Evolutionary conservation across 225 moss, liverwort and hornwort species (phyloP), one percentile per base, ranked within the genome.

Genomic region (Bryoerythrophyllum caledonicum): DNA sequence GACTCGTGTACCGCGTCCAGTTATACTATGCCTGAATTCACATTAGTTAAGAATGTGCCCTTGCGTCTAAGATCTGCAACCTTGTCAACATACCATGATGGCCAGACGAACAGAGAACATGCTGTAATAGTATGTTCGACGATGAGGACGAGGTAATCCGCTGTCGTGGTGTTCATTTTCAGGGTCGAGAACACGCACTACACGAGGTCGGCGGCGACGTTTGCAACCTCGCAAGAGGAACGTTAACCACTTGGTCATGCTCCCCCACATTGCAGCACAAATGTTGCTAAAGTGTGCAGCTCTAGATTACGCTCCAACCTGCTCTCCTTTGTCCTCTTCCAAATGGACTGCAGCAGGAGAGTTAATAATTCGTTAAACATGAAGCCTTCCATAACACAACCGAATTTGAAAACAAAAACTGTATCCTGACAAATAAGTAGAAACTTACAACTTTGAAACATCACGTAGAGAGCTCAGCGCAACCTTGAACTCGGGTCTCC

Each of bases 81-180:
- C 16, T 11, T 49, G 19, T 17, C 48, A 49, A 19, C 81, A 23
- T 56, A 90, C 90, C 83, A 90, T 90, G 75, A 90, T 90, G 37
- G 85, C 88, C 76, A 90, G 21, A 37, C 90, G 90, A 64, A 79
- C 88, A 63, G 79, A 85, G 75, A 90, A 90, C 78, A 90, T 88
- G 77, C 88, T 88, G 78, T 88, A 90, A 40, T 87, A 90, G 59
- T 87, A 90, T 63, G 87, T 85, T 63, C 85, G 85, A 43, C 82
- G 87, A 70, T 71, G 84, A 74, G 87, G 77, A 59, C 82, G 82
- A 24, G 43, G 71, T 57, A 87, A 74, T 60, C 82, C 80, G 49
- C 70, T 66, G 52, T 81, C 76, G 30, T 74, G 82, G 24, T 82
- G 78, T 63, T 86, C 85, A 73, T 59, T 76, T 49, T 88, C 83